Percentiles rank a stretch among this genome's conserved stretches.
These are phyloP conservation scores for Stachybotrys elegans DNA, from an alignment of 2,329 filamentous ascomycete species.

Conservation along the genomic window DNA sequence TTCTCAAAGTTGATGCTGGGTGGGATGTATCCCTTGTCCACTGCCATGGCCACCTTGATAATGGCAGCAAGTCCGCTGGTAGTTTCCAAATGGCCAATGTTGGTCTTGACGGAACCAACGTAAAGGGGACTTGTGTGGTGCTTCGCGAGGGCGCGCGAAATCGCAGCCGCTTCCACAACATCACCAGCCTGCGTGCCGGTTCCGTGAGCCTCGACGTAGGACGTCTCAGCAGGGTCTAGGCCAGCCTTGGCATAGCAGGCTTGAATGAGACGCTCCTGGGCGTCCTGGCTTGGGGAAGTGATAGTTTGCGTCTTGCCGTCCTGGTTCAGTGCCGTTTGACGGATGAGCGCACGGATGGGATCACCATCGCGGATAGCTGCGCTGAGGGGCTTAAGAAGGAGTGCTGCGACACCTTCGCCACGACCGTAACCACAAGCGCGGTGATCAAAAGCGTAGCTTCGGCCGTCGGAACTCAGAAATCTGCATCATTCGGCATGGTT, in stretches of 20 bases:
- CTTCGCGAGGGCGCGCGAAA: constrained; percentile 18
- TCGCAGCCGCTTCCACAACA: constrained; percentile 42
- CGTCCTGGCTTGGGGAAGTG: constrained; percentile 43
- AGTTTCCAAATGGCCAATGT: constrained; percentile 43
- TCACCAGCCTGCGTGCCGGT: constrained; percentile 29
- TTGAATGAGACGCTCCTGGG: constrained; percentile 31
- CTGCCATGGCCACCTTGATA: constrained; percentile 41
- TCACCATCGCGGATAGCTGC: not conserved
- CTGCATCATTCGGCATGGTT: too few relatives aligned
- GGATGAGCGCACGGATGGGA: not conserved
- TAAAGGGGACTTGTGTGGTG: constrained; percentile 17
- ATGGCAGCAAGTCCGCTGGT: constrained; percentile 41
- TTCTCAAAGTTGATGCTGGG: constrained; percentile 41
- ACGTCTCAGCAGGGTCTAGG: constrained; percentile 15
- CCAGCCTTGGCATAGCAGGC: constrained; percentile 18
- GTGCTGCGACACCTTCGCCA: not conserved
- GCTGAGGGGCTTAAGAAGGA: not conserved
- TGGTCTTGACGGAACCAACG: constrained; percentile 39
- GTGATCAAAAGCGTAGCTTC: not conserved
- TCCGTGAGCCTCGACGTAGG: constrained; percentile 10
- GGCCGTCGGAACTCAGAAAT: too few relatives aligned
- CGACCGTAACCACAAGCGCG: not conserved
- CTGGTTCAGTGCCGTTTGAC: constrained; percentile 22
- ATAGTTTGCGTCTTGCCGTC: constrained; percentile 51
- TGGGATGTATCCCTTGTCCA: constrained; percentile 38